A percentile compares a stretch with the other conserved stretches of the same genome.
Evolutionary conservation across 177 flowering plant genomes (phyloP).

Genomic region (Vitis hybrid): DNA sequence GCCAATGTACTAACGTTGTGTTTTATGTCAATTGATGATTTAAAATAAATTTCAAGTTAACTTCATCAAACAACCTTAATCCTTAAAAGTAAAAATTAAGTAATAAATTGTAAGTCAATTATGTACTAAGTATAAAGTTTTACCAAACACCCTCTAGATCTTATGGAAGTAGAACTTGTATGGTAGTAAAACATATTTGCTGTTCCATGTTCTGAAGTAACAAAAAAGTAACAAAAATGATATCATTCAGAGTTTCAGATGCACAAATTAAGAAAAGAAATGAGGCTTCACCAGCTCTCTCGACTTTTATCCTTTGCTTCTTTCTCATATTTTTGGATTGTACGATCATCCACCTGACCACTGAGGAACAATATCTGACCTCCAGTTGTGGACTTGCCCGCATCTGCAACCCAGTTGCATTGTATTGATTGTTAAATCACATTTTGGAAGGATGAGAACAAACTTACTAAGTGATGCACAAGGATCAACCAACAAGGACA

Average conservation of each 20-base stretch:
- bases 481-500: background rate
- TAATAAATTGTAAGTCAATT: too few relatives aligned
- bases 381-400: constrained; percentile 94
- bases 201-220: background rate
- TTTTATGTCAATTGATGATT: too few relatives aligned
- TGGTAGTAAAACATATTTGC: too few relatives aligned
- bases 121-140: too few relatives aligned
- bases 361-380: constrained; percentile 97
- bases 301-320: constrained; percentile 98
- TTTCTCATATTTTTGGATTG: constrained; percentile 95
- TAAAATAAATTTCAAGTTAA: too few relatives aligned
- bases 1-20: too few relatives aligned
- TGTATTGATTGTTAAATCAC: background rate
- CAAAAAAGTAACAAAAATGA: background rate
- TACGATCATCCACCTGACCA: constrained; percentile 98
- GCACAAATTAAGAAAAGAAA: background rate
- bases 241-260: background rate
- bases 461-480: too few relatives aligned
- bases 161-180: background rate
- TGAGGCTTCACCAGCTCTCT: constrained; percentile 84
- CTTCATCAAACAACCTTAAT: too few relatives aligned
- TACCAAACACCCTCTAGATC: too few relatives aligned
- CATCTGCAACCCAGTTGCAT: constrained; percentile 57
- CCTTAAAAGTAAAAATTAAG: too few relatives aligned
- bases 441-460: background rate